Percentiles rank a stretch among this genome's conserved stretches.
These are phyloP conservation scores for Diophrys appendiculata DNA, from an alignment of 73 alveolate species.

Conservation along the genomic window DNA sequence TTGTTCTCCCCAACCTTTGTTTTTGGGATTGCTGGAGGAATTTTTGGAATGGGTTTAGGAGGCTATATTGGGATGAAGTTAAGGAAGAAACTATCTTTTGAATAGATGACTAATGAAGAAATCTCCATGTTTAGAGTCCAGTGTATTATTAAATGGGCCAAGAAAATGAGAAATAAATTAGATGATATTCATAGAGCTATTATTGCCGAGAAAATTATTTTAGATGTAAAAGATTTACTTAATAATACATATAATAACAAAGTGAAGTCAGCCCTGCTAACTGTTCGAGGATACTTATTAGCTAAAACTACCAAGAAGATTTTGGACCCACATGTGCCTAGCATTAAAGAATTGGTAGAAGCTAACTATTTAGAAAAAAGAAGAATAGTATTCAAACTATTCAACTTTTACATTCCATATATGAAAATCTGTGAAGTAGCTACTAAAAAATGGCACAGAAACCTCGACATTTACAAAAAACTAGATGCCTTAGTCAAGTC, in stretches of 20 bases:
- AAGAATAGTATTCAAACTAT: constrained; percentile 30
- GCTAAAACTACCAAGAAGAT: not conserved
- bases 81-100: constrained; percentile 4
- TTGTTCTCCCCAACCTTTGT: constrained; percentile 6
- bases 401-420: constrained; percentile 56
- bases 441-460: not conserved
- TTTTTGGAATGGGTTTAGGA: constrained; percentile 32
- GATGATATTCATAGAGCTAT: not conserved
- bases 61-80: constrained; percentile 17
- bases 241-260: constrained; percentile 5
- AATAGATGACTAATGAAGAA: constrained; percentile 8
- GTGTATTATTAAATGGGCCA: constrained; percentile 20
- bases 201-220: constrained; percentile 2
- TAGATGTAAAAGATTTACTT: constrained; percentile 3
- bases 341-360: constrained; percentile 10
- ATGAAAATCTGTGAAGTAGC: constrained; percentile 12
- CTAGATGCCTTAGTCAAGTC: not conserved
- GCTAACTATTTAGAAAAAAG: constrained; percentile 7
- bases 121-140: constrained; percentile 13
- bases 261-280: constrained; percentile 5
- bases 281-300: constrained; percentile 9
- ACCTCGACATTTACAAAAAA: constrained; percentile 9
- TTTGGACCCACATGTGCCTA: not conserved
- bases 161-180: constrained; percentile 3
- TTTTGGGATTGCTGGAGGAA: constrained; percentile 29